A percentile compares a stretch with the other conserved stretches of the same genome.
phyloP scores from a whole-genome alignment of 2,329 filamentous ascomycete species.

The Fusarium palustre region DNA sequence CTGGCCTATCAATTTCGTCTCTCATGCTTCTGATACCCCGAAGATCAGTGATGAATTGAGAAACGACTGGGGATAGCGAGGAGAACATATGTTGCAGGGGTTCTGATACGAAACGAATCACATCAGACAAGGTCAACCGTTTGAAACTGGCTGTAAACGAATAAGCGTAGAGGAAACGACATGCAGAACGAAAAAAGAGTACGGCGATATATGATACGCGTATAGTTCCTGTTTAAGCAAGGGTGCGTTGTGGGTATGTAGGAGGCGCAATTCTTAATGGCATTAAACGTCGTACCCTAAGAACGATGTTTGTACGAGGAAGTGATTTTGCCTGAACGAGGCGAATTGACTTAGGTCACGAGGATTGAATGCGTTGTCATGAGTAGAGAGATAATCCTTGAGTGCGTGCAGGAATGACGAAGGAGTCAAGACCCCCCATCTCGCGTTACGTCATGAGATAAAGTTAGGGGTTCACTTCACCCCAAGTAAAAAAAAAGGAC shows the following conservation, averaged over 20 bases:
- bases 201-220: conserved; percentile 21
- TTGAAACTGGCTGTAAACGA: conserved; percentile 14
- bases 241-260: neutral
- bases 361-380: conserved; percentile 1
- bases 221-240: neutral
- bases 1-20: neutral
- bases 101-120: conserved; percentile 3
- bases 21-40: neutral
- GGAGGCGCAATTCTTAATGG: neutral
- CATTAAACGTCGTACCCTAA: too few relatives aligned
- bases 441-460: conserved; percentile 28
- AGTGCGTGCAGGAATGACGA: conserved; percentile 35
- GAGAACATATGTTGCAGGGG: neutral
- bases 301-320: too few relatives aligned
- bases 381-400: neutral
- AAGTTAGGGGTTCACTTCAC: conserved; percentile 25
- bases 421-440: neutral
- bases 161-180: conserved; percentile 2
- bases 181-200: neutral
- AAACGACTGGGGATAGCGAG: neutral
- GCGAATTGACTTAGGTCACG: neutral
- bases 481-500: neutral
- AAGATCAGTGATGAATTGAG: neutral
- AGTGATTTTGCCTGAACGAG: neutral
- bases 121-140: neutral